phyloP scores from a whole-genome alignment of 305 asterid genomes.

The Fraxinus angustifolia region DNA sequence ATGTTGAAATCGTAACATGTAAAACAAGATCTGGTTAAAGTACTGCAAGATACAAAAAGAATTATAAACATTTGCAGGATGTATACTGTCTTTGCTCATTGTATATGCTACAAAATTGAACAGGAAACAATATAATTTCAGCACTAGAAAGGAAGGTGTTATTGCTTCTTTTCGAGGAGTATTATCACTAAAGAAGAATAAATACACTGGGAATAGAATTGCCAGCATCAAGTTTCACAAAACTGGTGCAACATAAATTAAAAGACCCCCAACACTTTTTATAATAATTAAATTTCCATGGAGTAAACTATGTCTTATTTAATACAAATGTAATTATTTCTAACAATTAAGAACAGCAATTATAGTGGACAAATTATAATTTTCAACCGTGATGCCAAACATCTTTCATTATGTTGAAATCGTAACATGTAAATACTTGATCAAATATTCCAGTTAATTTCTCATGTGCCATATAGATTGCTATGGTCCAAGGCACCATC shows the following conservation, averaged over 20 bases:
- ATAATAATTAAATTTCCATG: background rate
- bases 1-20: background rate
- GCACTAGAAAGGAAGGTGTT: slow-evolving; percentile 1
- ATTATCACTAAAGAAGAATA: slow-evolving; percentile 2
- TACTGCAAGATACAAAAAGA: slow-evolving; percentile 57
- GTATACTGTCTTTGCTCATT: background rate
- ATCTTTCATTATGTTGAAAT: background rate
- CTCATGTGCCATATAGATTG: background rate
- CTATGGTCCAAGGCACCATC: background rate
- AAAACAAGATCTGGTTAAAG: slow-evolving; percentile 78
- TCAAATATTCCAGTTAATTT: background rate
- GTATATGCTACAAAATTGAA: background rate
- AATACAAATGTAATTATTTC: background rate
- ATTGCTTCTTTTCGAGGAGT: background rate
- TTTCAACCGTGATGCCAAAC: background rate
- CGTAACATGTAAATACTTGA: background rate
- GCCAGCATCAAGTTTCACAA: background rate
- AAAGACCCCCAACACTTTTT: background rate
- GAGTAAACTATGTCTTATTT: background rate
- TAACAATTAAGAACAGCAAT: background rate
- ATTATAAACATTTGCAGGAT: slow-evolving; percentile 12
- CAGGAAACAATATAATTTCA: background rate
- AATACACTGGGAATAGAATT: background rate
- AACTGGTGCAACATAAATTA: background rate
- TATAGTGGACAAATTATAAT: background rate